Evolutionary conservation across 257 asterid species (phyloP), one percentile per base, ranked within the genome.

Genomic region (Solanum appendiculatum): DNA sequence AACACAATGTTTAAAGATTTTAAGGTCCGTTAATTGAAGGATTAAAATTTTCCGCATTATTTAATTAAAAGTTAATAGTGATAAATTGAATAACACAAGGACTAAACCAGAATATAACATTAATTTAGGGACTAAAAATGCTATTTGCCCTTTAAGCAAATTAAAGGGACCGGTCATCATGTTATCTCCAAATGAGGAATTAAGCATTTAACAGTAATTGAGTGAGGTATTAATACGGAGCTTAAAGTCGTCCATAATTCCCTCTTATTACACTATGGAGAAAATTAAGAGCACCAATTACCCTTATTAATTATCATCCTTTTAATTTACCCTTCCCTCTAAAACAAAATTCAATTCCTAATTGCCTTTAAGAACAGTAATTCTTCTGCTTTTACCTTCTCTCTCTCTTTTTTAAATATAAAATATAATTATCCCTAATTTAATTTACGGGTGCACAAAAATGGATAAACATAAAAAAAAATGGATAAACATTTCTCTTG

Each of bases 201-300:
- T 37, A 73, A 48, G 46, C 16, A 86, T 40, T 88, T 44, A 73
- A 48, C 54, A 25, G 56, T 87, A 58, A 86, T 84, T 40, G 20
- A 89, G 23, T 87, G 48, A 37, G 64, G 63, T 63, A 37, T 77
- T 87, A 73, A 86, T 84, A 82, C 7, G 48, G 75, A n/a, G 63
- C 85, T 78, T 78, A 87, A 87, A 51, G 37, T 66, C 75, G 72
- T 87, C 91, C 89, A 23, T 66, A 89, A 87, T 89, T 46, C 51
- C 42, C 88, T 87, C 89, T 88, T 36, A 33, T 42, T 68, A 21
- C 60, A 21, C 60, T 37, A 63, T 51, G 46, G 25, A 56, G 44
- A 48, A 87, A 37, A 80, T 80, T 80, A 80, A 27, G 85, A 48
- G 42, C 42, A 80, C 4, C 29, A 80, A 80, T 27, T 81, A 81